Evolutionary conservation across 192 early-diverging fungal genomes (phyloP), one percentile per base, ranked within the genome.

Genomic region (Mycoemilia scoparia): DNA sequence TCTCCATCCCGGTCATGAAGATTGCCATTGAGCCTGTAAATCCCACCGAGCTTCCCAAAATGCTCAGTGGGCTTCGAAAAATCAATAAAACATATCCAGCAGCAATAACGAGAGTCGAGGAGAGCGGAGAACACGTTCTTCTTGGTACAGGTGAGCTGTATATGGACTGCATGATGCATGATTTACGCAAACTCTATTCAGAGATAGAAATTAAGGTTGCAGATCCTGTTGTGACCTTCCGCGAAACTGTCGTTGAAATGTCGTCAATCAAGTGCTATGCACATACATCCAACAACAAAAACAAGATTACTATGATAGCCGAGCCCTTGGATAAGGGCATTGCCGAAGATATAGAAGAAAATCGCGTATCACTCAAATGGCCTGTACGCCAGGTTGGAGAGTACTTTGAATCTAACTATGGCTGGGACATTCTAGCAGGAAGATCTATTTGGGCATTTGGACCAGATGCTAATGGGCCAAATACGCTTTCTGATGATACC

Each of bases 371-470:
- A 36, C 67, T 72, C 19, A 61, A 64, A 23, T 83, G 79, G 84
- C 73, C 89, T 1, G 51, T 67, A 16, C 61, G 64, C 21, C 62
- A 83, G 31, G 46, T 93, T 12, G 85, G 70, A 19, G 71, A 79
- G 29, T 70, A 72, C 45, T 90, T 98, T 34, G 71, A 81, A 50
- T 49, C 73, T 34, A 80, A 82, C 27, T 87, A 95, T 43, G 66
- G 70, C 7, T 98, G 95, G 95, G 91, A 98, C 67, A 65, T 92
- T 7, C 46, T 96, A 38, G 88, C 89, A 7, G 57, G 82, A 3
- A 73, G 91, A 29, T 87, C 85, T 24, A 78, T 98, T 28, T 98
- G 95, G 95, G 95, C 91, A 17, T 96, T 98, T 71, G 95, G 95
- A 8, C 95, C 95, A 1, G 50, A 47, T n/a, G 77, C 81, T 25